These are phyloP conservation scores for Hypoxylon crocopeplum DNA, from an alignment of 495 filamentous ascomycete species.

Conservation along the genomic window DNA sequence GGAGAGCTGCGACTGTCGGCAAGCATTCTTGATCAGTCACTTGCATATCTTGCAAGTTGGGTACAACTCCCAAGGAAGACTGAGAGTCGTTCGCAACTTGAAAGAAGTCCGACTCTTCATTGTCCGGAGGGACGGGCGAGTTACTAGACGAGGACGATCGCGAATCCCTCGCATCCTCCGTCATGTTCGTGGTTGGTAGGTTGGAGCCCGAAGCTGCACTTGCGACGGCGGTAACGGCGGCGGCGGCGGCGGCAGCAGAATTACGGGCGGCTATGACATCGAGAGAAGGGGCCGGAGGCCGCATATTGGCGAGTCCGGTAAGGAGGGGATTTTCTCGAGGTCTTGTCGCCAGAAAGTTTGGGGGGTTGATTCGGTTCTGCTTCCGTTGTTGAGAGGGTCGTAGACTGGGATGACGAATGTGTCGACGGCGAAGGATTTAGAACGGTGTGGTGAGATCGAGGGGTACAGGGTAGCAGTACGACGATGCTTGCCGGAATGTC, in stretches of 20 bases:
- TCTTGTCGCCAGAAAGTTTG: too few species aligned
- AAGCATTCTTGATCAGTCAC: conserved; percentile 64
- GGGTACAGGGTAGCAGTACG: conserved; percentile 10
- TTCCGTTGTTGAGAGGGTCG: not conserved
- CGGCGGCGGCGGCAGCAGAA: conserved; percentile 17
- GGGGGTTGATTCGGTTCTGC: too few species aligned
- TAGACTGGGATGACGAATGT: not conserved
- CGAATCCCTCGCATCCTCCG: conserved; percentile 42
- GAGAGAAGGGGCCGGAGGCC: conserved; percentile 48
- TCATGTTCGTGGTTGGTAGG: conserved; percentile 3
- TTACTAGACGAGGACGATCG: conserved; percentile 75
- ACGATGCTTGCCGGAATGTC: not conserved
- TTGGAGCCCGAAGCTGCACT: conserved; percentile 11
- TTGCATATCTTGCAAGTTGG: conserved; percentile 75
- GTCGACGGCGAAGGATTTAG: conserved; percentile 13
- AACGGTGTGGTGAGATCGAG: conserved; percentile 13
- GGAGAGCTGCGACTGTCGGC: conserved; percentile 82
- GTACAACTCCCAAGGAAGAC: conserved; percentile 79
- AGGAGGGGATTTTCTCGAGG: not conserved
- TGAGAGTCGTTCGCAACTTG: conserved; percentile 85
- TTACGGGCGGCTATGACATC: conserved; percentile 52
- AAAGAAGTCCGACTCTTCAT: conserved; percentile 93
- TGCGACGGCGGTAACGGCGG: conserved; percentile 5
- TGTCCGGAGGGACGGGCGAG: conserved; percentile 78
- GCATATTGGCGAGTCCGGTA: conserved; percentile 25